Evolutionary conservation across 2,329 filamentous ascomycete species (phyloP).

Genomic region (Beauveria medogensis): DNA sequence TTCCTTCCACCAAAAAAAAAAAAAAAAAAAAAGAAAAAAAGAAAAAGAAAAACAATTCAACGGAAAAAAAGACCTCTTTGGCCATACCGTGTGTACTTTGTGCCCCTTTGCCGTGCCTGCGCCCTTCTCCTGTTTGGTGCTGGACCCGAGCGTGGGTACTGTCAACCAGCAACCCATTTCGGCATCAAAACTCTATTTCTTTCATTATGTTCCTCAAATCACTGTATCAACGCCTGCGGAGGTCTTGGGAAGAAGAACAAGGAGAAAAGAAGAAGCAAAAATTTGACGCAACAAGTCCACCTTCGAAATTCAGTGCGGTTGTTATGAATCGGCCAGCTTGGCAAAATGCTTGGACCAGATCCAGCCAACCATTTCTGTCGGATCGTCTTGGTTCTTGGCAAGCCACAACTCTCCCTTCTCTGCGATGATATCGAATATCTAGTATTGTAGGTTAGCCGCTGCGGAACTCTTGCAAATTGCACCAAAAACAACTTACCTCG

Average conservation of each 20-base stretch:
- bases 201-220: not conserved
- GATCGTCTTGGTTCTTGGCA: conserved; percentile 92
- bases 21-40: not conserved
- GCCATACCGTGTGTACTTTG: not conserved
- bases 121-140: not conserved
- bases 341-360: conserved; percentile 99
- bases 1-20: not conserved
- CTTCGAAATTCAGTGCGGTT: not conserved
- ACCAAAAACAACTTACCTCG: conserved; percentile 49
- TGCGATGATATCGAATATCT: conserved; percentile 86
- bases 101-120: not conserved
- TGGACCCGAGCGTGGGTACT: not conserved
- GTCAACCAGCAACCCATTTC: not conserved
- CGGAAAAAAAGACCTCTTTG: not conserved
- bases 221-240: not conserved
- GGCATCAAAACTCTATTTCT: not conserved
- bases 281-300: not conserved
- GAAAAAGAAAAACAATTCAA: not conserved
- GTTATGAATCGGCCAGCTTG: conserved; percentile 46
- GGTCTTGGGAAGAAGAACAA: not conserved
- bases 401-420: conserved; percentile 98
- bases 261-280: not conserved
- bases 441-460: not conserved
- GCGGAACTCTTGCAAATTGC: not conserved
- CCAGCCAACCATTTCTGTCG: conserved; percentile 74